These are phyloP conservation scores for Xylaria arbuscula DNA, from an alignment of 2,329 filamentous ascomycete genomes.

Conservation along the genomic window DNA sequence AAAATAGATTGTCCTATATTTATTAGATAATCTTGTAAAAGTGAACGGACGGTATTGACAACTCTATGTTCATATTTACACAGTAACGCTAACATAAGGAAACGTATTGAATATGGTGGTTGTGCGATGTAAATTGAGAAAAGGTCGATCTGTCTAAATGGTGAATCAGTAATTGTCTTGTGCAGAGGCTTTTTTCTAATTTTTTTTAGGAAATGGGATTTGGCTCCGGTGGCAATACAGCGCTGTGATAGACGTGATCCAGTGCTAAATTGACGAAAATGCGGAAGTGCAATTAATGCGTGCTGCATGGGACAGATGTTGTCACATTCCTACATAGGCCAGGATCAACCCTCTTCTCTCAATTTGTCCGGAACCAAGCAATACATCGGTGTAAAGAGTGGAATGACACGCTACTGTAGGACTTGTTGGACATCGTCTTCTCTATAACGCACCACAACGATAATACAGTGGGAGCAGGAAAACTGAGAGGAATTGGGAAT, in stretches of 20 bases:
- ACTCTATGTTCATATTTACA: background rate
- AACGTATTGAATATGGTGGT: background rate
- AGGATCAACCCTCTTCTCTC: conserved; percentile 15
- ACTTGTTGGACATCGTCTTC: too few species aligned
- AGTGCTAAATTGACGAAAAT: background rate
- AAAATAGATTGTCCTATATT: background rate
- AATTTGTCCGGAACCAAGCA: conserved; percentile 15
- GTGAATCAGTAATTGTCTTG: background rate
- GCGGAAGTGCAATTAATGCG: background rate
- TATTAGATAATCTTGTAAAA: background rate
- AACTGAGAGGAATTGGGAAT: too few species aligned
- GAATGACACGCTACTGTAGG: background rate
- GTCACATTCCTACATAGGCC: conserved; percentile 21
- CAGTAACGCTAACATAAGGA: background rate
- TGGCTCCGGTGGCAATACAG: background rate
- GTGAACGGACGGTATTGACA: background rate
- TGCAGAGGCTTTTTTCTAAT: background rate
- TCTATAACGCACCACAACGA: too few species aligned
- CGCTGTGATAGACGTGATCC: background rate
- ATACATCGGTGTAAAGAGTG: background rate
- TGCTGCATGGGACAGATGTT: conserved; percentile 14
- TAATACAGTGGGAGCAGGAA: too few species aligned
- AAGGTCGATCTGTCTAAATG: background rate
- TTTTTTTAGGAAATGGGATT: background rate
- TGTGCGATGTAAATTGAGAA: background rate